Percentiles rank a stretch among this genome's conserved stretches.
These are phyloP conservation scores for Immersiella caudata DNA, from an alignment of 495 filamentous ascomycete species.

Conservation along the genomic window DNA sequence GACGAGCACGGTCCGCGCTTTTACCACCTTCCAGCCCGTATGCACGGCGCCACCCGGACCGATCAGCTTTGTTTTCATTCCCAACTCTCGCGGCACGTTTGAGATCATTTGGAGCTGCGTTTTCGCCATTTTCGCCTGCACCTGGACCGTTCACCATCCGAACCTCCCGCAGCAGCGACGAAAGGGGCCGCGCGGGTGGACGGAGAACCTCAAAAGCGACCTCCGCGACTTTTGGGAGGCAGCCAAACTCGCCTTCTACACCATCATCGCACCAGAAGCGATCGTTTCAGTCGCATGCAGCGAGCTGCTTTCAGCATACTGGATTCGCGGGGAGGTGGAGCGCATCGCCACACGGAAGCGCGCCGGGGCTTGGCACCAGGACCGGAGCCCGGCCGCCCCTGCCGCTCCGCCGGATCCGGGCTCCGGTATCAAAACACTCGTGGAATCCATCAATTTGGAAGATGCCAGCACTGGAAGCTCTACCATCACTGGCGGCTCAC, in stretches of 20 bases:
- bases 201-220: neutral
- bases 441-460: neutral
- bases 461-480: neutral
- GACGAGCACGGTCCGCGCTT: neutral
- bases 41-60: neutral
- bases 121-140: slow-evolving; percentile 12
- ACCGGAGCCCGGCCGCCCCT: neutral
- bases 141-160: slow-evolving; percentile 12
- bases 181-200: neutral
- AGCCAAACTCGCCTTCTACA: slow-evolving; percentile 6
- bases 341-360: neutral
- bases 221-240: neutral
- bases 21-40: neutral
- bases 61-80: slow-evolving; percentile 8
- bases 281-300: neutral
- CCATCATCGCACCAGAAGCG: slow-evolving; percentile 1
- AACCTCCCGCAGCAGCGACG: slow-evolving; percentile 9
- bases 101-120: slow-evolving; percentile 12
- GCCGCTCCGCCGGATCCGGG: neutral
- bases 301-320: neutral
- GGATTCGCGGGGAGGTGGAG: neutral
- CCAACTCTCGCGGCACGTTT: slow-evolving; percentile 3
- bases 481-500: neutral
- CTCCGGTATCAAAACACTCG: neutral
- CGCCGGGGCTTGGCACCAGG: neutral